A percentile compares a stretch with the other conserved stretches of the same genome.
These are phyloP conservation scores for Poa annua DNA, from an alignment of 176 grass and related monocot genomes.

Conservation along the genomic window DNA sequence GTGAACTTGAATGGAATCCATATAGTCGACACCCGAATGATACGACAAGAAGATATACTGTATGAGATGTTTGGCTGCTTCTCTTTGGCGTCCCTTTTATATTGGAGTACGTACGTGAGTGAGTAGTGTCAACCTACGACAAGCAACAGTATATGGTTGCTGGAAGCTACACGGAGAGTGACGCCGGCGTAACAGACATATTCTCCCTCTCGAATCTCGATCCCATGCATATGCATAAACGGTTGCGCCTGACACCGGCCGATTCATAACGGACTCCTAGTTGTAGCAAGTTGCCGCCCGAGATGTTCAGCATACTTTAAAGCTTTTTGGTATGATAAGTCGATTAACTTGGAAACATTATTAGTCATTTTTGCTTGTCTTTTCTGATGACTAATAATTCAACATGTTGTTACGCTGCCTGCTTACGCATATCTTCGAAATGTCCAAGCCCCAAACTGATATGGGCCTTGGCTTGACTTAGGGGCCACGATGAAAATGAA, in stretches of 20 bases:
- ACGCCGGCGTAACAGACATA: slow-evolving; percentile 3
- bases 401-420: too few relatives aligned
- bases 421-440: too few relatives aligned
- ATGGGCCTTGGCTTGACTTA: too few relatives aligned
- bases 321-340: too few relatives aligned
- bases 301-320: not conserved
- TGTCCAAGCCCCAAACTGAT: too few relatives aligned
- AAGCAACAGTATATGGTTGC: not conserved
- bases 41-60: not conserved
- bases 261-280: not conserved
- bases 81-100: not conserved
- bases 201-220: not conserved
- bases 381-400: too few relatives aligned
- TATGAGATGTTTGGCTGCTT: not conserved
- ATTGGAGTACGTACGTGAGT: not conserved
- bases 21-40: not conserved
- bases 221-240: not conserved
- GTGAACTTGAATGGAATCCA: not conserved
- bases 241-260: not conserved
- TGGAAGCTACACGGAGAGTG: not conserved
- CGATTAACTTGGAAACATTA: too few relatives aligned
- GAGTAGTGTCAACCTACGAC: not conserved
- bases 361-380: too few relatives aligned
- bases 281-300: not conserved
- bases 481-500: too few relatives aligned